A percentile compares a stretch with the other conserved stretches of the same genome.
phyloP scores from a whole-genome alignment of 345 rosid species.

The Eucalyptus victrix region DNA sequence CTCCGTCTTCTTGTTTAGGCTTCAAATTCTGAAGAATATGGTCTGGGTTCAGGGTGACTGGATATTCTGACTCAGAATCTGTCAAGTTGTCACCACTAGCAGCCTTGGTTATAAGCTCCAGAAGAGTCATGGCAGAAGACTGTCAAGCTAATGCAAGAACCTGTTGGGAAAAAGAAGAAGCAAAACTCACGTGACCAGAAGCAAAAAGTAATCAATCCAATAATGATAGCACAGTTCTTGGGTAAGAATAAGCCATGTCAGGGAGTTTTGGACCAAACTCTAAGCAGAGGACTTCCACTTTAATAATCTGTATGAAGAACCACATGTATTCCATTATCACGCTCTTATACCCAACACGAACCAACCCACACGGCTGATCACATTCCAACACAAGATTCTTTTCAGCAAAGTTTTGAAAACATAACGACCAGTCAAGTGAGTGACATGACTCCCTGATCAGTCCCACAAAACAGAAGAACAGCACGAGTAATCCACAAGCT shows the following conservation, averaged over 20 bases:
- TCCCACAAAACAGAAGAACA: neutral
- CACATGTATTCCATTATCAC: neutral
- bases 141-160: neutral
- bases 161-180: neutral
- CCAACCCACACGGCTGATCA: neutral
- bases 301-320: neutral
- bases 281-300: neutral
- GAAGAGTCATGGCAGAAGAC: neutral
- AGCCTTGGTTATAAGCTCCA: conserved; percentile 18
- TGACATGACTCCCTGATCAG: neutral
- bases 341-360: neutral
- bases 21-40: conserved; percentile 40
- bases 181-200: neutral
- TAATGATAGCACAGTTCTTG: neutral
- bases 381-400: neutral
- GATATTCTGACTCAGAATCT: conserved; percentile 30
- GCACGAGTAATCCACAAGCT: neutral
- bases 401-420: neutral
- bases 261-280: neutral
- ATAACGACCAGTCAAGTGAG: neutral
- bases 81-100: conserved; percentile 11
- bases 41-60: conserved; percentile 45
- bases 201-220: neutral
- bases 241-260: neutral
- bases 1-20: conserved; percentile 33